Base-by-base conservation (phyloP, 768 basidiomycete genomes). In the Strobilomyces echinocephalus region DNA sequence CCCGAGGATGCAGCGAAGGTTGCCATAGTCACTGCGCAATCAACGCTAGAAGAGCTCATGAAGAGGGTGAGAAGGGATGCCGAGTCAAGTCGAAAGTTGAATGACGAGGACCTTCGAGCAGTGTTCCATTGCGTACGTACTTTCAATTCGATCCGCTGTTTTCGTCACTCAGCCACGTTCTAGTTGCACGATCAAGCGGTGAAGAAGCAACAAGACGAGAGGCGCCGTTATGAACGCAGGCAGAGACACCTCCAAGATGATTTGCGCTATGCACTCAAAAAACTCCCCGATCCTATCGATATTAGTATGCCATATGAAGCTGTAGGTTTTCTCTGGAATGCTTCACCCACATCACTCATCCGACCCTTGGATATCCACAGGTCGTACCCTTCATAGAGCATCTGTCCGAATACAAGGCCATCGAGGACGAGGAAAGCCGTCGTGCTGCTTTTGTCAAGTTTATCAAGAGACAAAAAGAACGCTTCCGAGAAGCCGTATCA, bases 191-290 rank as follows among this genome's bases (percentile, higher is more conserved):
- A 84, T 8, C 77, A 77, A 51, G 87, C 87, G 12, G 55, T 82
- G 39, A 87, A 83, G 69, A 85, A 85, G 57, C 86, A 88, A 34
- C 87, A 87, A 3, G 90, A 93, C 15, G 97, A 97, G 68, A 90
- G 83, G 67, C 78, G 86, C n/a, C 81, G 92, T 34, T 73, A 84
- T 1, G 97, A 98, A 70, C 79, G 93, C 53, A 85, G 80, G 62
- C 83, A 87, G 53, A 80, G 95, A 26, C 89, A 95, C 68, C 72
- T 92, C 57, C 91, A 97, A 63, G 97, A 99, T 69, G 97, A 98
- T 64, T 76, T 99, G 35, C 86, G 97, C 7, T 97, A 98, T 72
- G 97, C 95, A 0, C 76, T 97, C 59, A 93, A 90, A 73, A 95
- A 95, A 67, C 75, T 95, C 8, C 69, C 88, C 0, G 90, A 94